These are phyloP conservation scores for Lizonia empirigonia DNA, from an alignment of 2,329 filamentous ascomycete species.

Conservation along the genomic window DNA sequence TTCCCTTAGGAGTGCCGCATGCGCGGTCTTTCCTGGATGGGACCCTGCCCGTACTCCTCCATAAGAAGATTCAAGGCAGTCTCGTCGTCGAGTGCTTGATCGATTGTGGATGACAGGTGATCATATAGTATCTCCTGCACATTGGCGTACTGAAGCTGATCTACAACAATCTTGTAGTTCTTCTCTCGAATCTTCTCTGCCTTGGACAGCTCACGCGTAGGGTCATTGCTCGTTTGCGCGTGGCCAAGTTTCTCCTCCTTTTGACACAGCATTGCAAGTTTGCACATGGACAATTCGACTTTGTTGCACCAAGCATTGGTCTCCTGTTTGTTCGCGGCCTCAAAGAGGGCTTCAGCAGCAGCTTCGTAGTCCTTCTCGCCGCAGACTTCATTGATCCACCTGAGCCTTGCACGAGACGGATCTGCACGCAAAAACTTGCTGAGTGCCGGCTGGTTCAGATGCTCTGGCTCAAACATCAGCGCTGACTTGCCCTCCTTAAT, in stretches of 20 bases:
- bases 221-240: conserved; percentile 39
- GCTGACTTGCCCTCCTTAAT: conserved; percentile 60
- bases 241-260: conserved; percentile 54
- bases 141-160: conserved; percentile 69
- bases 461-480: conserved; percentile 68
- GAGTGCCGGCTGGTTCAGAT: conserved; percentile 71
- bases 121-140: conserved; percentile 81
- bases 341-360: conserved; percentile 73
- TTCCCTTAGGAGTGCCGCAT: conserved; percentile 74
- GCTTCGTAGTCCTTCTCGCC: conserved; percentile 75
- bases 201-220: conserved; percentile 35
- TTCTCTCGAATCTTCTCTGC: conserved; percentile 49
- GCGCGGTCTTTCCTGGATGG: conserved; percentile 65
- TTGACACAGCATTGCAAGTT: conserved; percentile 66
- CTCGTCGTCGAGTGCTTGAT: conserved; percentile 76
- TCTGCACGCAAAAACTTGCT: conserved; percentile 78
- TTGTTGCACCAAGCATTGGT: conserved; percentile 90
- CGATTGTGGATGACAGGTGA: conserved; percentile 71
- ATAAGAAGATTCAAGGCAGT: conserved; percentile 79
- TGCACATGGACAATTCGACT: conserved; percentile 87
- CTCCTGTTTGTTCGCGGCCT: conserved; percentile 73
- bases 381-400: conserved; percentile 93
- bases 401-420: conserved; percentile 74
- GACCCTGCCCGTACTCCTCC: conserved; percentile 64
- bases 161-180: conserved; percentile 54